Conservation (phyloP, 495 filamentous ascomycete species). For the Xylaria curta region DNA sequence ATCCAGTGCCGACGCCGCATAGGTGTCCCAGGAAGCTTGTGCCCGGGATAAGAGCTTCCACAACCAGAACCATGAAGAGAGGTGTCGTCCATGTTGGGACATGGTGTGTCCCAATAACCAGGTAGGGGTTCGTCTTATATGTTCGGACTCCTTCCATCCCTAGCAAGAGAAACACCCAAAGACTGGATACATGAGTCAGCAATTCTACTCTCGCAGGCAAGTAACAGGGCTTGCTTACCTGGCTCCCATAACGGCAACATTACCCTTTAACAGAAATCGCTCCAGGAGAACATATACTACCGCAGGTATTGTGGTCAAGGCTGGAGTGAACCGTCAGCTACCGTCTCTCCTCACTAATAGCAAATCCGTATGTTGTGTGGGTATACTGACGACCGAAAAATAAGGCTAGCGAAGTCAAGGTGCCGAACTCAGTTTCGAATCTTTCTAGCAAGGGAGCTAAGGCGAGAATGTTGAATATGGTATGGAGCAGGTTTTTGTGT, state of each 20-base stretch:
- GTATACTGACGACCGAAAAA: slow-evolving; percentile 84
- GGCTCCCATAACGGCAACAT: slow-evolving; percentile 77
- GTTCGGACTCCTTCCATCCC: slow-evolving; percentile 84
- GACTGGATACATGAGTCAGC: slow-evolving; percentile 52
- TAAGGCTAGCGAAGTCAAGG: slow-evolving; percentile 79
- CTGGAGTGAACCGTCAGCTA: slow-evolving; percentile 23
- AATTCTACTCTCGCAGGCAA: neutral
- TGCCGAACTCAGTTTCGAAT: slow-evolving; percentile 94
- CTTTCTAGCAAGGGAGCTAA: slow-evolving; percentile 85
- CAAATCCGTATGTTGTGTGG: neutral
- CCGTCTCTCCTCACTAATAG: neutral
- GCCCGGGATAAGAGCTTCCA: slow-evolving; percentile 76
- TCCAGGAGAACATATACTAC: slow-evolving; percentile 75
- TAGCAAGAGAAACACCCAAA: slow-evolving; percentile 90
- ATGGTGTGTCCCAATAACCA: slow-evolving; percentile 72
- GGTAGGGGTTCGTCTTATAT: slow-evolving; percentile 72
- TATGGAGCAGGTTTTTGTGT: slow-evolving; percentile 79
- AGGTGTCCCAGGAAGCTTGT: slow-evolving; percentile 87
- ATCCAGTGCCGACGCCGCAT: slow-evolving; percentile 80
- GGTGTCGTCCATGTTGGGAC: slow-evolving; percentile 94
- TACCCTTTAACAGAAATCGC: slow-evolving; percentile 65
- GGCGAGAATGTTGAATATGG: slow-evolving; percentile 77
- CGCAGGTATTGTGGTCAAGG: slow-evolving; percentile 80
- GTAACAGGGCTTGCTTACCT: slow-evolving; percentile 60
- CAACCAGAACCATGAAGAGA: slow-evolving; percentile 71